Percentiles rank a stretch among this genome's conserved stretches.
Evolutionary conservation across 768 basidiomycete genomes (phyloP).

Genomic region (Clathrus columnatus): DNA sequence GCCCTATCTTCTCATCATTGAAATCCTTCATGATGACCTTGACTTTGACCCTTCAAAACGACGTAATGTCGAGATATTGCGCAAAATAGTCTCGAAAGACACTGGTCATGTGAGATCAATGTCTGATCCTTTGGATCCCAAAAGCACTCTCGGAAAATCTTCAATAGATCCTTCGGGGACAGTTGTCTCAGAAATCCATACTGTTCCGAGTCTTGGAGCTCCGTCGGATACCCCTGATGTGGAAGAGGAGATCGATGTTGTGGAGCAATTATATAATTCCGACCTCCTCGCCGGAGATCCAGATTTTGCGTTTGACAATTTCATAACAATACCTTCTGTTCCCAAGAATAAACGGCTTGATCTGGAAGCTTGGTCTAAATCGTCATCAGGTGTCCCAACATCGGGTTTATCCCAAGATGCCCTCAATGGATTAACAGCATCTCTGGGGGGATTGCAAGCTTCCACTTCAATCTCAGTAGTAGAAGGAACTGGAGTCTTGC

Average conservation of each 20-base stretch:
- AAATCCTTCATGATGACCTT: conserved; percentile 82
- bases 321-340: conserved; percentile 69
- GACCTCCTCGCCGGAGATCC: conserved; percentile 63
- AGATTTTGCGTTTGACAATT: conserved; percentile 72
- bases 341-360: conserved; percentile 90
- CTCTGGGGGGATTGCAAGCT: conserved; percentile 6
- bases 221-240: conserved; percentile 18
- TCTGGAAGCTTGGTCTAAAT: conserved; percentile 69
- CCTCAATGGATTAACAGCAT: conserved; percentile 9
- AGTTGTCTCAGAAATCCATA: too few species aligned
- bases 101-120: not conserved
- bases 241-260: conserved; percentile 91
- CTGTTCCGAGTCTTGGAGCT: too few species aligned
- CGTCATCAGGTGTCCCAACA: conserved; percentile 41
- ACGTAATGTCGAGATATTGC: conserved; percentile 78
- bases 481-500: not conserved
- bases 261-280: conserved; percentile 89
- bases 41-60: conserved; percentile 85
- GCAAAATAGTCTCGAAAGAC: conserved; percentile 64
- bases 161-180: too few species aligned
- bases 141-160: not conserved
- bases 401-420: conserved; percentile 17
- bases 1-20: conserved; percentile 86
- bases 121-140: not conserved
- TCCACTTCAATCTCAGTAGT: too few species aligned